Evolutionary conservation across 176 grass and related monocot species (phyloP), one percentile per base, ranked within the genome.

Genomic region (Leersia perrieri): DNA sequence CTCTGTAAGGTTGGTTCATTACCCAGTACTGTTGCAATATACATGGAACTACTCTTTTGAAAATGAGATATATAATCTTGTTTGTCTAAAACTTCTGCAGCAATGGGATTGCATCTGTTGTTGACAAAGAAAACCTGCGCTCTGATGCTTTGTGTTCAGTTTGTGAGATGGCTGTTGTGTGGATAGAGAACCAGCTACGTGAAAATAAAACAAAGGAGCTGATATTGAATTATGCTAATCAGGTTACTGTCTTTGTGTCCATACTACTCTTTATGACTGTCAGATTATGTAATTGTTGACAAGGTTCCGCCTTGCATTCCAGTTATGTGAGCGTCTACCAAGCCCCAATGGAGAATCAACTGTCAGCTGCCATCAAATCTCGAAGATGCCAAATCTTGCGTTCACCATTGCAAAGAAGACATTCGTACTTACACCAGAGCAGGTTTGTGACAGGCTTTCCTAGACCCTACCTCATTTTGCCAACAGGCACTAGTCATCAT

Each of bases 111-210:
- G 70, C 93, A 83, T 93, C 87, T 79, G 92, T 95, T 28, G 76
- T 95, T 0, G 82, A 80, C 4, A 86, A 85, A 82, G 73, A 91
- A 75, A 78, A 91, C 31, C 2, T 86, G 14, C 76, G 77, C 4
- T 86, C 95, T 1, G 78, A 88, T 75, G 33, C 86, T 22, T n/a
- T 93, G 39, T 95, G 96, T 40, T 41, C 90, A 53, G 88, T 87
- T 14, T 99, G 96, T 84, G 66, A 99, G 79, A 88, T 91, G 95
- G 88, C 92, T 75, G 95, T 95, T 77, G 88, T 98, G 53, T 98
- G 95, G 95, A 98, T 98, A 75, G 87, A 98, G 71, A 98, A 98
- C 71, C 92, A 98, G 45, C 79, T 98, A 14, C 84, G 78, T 22
- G 89, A 95, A 68, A 98, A 98, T 66, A 70, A 87, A 58, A 95